These are phyloP conservation scores for Colletotrichum shisoi DNA, from an alignment of 2,329 filamentous ascomycete species.

Conservation along the genomic window DNA sequence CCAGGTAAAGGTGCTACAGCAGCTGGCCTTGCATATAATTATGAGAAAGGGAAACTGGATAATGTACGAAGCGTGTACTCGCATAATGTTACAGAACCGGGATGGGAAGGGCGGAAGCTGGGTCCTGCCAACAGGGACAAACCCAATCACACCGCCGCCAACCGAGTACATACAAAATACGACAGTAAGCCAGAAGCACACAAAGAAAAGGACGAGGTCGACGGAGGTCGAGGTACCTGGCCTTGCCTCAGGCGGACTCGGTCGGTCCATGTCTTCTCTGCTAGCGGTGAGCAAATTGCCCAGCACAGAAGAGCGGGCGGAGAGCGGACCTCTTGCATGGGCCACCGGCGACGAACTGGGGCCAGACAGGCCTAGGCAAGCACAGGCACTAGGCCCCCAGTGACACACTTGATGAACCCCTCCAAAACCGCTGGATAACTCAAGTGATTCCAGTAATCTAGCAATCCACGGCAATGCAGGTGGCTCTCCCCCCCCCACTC, in stretches of 20 bases:
- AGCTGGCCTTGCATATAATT: conserved; percentile 25
- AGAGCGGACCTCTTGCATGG: conserved; percentile 34
- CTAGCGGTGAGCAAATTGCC: conserved; percentile 38
- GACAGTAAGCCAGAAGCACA: conserved; percentile 8
- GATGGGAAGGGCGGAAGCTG: conserved; percentile 36
- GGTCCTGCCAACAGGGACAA: conserved; percentile 26
- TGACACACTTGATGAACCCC: conserved; percentile 38
- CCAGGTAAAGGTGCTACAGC: not conserved
- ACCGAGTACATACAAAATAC: not conserved
- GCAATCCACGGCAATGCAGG: conserved; percentile 27
- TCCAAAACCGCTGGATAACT: conserved; percentile 16
- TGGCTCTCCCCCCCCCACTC: conserved; percentile 34
- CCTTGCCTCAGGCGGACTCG: conserved; percentile 16
- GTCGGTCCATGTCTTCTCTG: conserved; percentile 10
- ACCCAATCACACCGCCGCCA: conserved; percentile 36
- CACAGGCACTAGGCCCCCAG: conserved; percentile 33
- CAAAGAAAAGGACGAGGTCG: conserved; percentile 14
- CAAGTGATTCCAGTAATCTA: conserved; percentile 16
- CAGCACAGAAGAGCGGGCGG: conserved; percentile 30
- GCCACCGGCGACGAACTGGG: conserved; percentile 32
- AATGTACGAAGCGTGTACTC: conserved; percentile 28
- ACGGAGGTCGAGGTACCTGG: conserved; percentile 11
- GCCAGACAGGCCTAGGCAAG: conserved; percentile 32
- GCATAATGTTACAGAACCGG: conserved; percentile 38
- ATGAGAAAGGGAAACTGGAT: conserved; percentile 4